Evolutionary conservation across 345 rosid species (phyloP).

Genomic region (Gossypium bickii): DNA sequence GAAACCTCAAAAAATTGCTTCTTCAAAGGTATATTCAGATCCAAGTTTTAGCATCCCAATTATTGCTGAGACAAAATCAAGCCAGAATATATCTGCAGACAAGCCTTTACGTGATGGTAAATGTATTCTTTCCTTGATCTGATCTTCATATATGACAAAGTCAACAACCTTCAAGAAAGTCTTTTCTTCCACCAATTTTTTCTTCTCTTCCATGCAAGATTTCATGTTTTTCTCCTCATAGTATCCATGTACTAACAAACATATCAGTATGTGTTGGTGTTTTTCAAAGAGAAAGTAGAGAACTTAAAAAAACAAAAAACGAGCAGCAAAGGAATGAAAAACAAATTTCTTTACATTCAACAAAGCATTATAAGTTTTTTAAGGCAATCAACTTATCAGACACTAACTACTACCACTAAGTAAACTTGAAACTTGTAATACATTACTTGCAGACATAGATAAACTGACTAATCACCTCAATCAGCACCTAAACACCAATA

Average conservation of each 20-base stretch:
- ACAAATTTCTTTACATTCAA: too few species aligned
- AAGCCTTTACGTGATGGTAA: slow-evolving; percentile 57
- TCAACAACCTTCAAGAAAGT: background rate
- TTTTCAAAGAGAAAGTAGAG: too few species aligned
- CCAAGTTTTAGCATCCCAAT: slow-evolving; percentile 25
- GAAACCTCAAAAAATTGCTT: slow-evolving; percentile 17
- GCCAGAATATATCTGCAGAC: slow-evolving; percentile 24
- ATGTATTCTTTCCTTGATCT: slow-evolving; percentile 18
- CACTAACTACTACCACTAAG: too few species aligned
- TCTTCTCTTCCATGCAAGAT: background rate
- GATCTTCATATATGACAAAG: background rate
- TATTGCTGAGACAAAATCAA: slow-evolving; percentile 16
- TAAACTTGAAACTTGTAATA: too few species aligned
- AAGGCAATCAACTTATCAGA: too few species aligned
- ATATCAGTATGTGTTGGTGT: too few species aligned
- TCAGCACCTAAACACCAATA: too few species aligned
- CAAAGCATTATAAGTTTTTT: too few species aligned
- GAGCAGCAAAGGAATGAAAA: too few species aligned
- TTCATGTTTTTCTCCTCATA: background rate
- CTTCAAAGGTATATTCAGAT: slow-evolving; percentile 16
- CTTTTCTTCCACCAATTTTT: background rate
- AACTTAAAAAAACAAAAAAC: too few species aligned
- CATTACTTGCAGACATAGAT: too few species aligned
- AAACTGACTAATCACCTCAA: too few species aligned
- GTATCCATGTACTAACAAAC: background rate